These are phyloP conservation scores for Cryptosporidium sp. DNA, from an alignment of 169 alveolate species.

Conservation along the genomic window DNA sequence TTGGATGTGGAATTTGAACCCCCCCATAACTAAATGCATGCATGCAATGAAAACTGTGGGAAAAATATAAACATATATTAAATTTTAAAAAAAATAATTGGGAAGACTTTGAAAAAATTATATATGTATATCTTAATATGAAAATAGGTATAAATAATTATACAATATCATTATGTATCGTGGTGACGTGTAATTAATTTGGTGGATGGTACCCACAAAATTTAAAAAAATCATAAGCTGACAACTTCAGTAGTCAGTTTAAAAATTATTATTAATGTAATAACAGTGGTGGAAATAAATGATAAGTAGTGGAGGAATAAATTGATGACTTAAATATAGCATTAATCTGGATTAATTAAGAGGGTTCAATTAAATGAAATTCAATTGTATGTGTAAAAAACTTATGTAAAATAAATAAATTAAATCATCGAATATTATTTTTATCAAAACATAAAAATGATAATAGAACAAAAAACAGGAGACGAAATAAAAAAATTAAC, in stretches of 20 bases:
- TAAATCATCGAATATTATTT: neutral
- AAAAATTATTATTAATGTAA: constrained; percentile 10
- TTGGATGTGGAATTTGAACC: neutral
- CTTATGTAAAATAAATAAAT: constrained; percentile 9
- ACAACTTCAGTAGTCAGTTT: constrained; percentile 15
- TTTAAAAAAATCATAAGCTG: constrained; percentile 34
- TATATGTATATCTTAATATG: neutral
- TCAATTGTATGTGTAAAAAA: constrained; percentile 7
- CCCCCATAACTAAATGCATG: constrained; percentile 23
- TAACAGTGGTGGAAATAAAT: constrained; percentile 6
- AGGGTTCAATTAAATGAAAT: constrained; percentile 10
- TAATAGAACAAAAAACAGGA: constrained; percentile 52
- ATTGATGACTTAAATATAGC: neutral
- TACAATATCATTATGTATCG: constrained; percentile 46
- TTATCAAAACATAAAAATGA: constrained; percentile 17
- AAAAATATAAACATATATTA: constrained; percentile 10
- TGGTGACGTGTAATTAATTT: constrained; percentile 46
- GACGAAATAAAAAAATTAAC: constrained; percentile 64
- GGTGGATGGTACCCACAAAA: constrained; percentile 55
- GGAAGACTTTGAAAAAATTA: neutral
- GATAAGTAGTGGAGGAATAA: constrained; percentile 7
- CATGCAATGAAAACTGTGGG: constrained; percentile 20
- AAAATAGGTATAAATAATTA: constrained; percentile 15
- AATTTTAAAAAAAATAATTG: neutral
- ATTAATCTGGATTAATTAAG: constrained; percentile 25